Conservation (phyloP, 768 basidiomycete species). For the Leccinum uliginosum region DNA sequence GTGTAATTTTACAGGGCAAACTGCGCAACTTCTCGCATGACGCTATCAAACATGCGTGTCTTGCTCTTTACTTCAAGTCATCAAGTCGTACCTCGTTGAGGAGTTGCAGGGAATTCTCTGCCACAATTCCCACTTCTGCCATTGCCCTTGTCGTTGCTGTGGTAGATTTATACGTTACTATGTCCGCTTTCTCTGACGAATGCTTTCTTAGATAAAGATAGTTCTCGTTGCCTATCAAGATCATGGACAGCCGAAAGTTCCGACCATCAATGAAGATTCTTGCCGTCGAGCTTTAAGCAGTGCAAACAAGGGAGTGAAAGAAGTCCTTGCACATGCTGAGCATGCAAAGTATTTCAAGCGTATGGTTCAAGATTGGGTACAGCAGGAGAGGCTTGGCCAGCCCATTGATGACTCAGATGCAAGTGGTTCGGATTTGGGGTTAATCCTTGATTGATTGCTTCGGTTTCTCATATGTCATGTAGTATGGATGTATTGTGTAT, state of each 20-base stretch:
- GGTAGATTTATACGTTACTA: not conserved
- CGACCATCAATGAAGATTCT: not conserved
- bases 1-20: not conserved
- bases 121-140: not conserved
- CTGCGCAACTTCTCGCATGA: not conserved
- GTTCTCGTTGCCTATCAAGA: not conserved
- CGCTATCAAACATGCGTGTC: not conserved
- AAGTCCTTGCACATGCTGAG: not conserved
- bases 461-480: too few species aligned
- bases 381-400: not conserved
- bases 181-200: not conserved
- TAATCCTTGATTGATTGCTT: too few species aligned
- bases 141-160: not conserved
- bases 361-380: not conserved
- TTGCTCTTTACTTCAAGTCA: not conserved
- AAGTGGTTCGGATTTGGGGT: too few species aligned
- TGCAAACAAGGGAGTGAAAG: not conserved
- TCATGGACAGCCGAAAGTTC: not conserved
- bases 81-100: not conserved
- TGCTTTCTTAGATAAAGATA: not conserved
- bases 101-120: not conserved
- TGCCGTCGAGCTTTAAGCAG: not conserved
- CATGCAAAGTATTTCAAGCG: not conserved
- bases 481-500: too few species aligned
- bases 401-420: too few species aligned